Conservation (phyloP, 345 rosid genomes). For the Kernera saxatilis region DNA sequence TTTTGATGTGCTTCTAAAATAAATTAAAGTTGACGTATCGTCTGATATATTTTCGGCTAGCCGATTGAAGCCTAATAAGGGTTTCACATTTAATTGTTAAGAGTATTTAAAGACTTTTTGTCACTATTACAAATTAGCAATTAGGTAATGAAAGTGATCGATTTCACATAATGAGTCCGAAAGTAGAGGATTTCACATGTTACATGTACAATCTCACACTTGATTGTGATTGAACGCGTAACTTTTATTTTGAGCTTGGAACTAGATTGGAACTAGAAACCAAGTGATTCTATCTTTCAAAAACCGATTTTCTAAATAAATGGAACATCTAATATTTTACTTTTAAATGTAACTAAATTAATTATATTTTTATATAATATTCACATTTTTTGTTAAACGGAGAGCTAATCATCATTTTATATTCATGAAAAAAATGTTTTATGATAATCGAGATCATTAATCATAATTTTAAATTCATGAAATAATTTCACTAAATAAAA, state of each 20-base stretch:
- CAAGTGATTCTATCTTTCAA: neutral
- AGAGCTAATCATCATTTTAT: too few relatives aligned
- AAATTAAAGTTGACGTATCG: neutral
- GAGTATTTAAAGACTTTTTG: neutral
- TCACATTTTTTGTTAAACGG: neutral
- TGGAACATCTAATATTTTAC: neutral
- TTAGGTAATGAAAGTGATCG: constrained; percentile 2
- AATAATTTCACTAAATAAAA: too few relatives aligned
- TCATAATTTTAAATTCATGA: too few relatives aligned
- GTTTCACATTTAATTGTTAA: constrained; percentile 21
- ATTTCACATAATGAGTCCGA: constrained; percentile 15
- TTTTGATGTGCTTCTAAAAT: neutral
- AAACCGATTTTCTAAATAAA: neutral
- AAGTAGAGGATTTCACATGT: constrained; percentile 15
- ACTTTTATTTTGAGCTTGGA: neutral
- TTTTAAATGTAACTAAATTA: neutral
- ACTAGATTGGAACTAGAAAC: neutral
- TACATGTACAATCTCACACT: constrained; percentile 7
- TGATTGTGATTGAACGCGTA: constrained; percentile 8
- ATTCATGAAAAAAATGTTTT: too few relatives aligned
- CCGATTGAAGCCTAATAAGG: constrained; percentile 1
- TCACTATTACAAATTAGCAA: neutral
- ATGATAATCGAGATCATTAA: too few relatives aligned
- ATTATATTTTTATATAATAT: neutral
- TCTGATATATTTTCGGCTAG: constrained; percentile 1